Evolutionary conservation across 1,139 yeast species (phyloP), one percentile per base, ranked within the genome.

Genomic region (Debaryomycetaceae sp.): DNA sequence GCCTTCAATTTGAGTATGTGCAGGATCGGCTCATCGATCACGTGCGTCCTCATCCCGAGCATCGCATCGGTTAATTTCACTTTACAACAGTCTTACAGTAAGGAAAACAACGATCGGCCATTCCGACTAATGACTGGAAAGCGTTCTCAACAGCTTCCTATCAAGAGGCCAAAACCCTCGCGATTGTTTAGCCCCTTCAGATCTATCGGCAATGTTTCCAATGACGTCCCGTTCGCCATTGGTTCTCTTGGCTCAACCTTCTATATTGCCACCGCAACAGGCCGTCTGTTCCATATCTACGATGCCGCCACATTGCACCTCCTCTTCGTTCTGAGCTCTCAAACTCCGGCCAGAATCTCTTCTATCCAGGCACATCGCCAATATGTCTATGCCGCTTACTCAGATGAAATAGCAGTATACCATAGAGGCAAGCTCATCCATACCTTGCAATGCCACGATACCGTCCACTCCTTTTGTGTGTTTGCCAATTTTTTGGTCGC

Each of bases 161-260:
- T 23, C 12, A 14, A 30, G 15, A 27, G 29, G 16, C 18, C 32
- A 5, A 36, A 32, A 21, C 41, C 43, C 1, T 61, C 68, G 3
- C 53, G 49, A 33, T 56, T 65, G 14, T 65, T 62, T 44, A 58
- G 66, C 34, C 71, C 71, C 2, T 65, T 64, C 41, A 42, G 71
- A 33, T 66, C 61, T 3, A 39, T 65, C 6, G 92, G 92, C 5
- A 77, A 77, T 47, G 83, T 80, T 16, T 65, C 85, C 21, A 83
- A 85, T 46, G 78, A 74, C 20, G 66, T 71, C 1, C 97, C 97
- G 3, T 81, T 86, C 49, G 85, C 95, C 8, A 62, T 86, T 21
- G 94, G 97, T 19, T 75, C 90, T 2, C 64, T 90, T 33, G 99
- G 99, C 32, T 69, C 83, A 13, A 77, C 93, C 1, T 87, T 81